Percentiles rank a stretch among this genome's conserved stretches.
Conservation (phyloP, 2,329 filamentous ascomycete genomes). For the Xylaria polymorpha region DNA sequence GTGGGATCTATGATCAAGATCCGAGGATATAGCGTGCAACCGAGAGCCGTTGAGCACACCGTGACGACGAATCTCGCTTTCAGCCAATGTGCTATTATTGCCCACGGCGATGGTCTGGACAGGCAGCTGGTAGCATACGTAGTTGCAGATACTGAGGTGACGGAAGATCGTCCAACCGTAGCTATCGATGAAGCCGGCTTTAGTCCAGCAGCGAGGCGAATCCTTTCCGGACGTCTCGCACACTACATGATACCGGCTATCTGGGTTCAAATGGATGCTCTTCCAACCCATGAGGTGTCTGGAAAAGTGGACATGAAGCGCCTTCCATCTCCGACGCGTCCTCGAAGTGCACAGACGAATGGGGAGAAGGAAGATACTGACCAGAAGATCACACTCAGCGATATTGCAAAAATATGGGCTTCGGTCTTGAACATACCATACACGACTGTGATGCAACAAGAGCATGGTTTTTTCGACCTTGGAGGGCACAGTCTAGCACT, state of each 20-base stretch:
- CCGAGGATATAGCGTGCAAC: conserved; percentile 81
- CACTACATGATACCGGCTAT: conserved; percentile 86
- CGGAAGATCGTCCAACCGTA: conserved; percentile 68
- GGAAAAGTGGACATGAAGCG: conserved; percentile 81
- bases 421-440: conserved; percentile 73
- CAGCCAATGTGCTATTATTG: conserved; percentile 75
- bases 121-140: conserved; percentile 81
- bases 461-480: conserved; percentile 84
- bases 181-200: conserved; percentile 77
- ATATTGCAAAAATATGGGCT: conserved; percentile 79
- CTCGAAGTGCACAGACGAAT: conserved; percentile 57
- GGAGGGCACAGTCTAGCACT: conserved; percentile 82
- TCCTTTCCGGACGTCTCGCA: conserved; percentile 73
- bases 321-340: conserved; percentile 72
- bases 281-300: conserved; percentile 82
- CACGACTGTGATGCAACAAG: conserved; percentile 68
- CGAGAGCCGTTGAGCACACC: conserved; percentile 79
- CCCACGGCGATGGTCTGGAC: conserved; percentile 81
- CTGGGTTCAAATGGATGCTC: conserved; percentile 77
- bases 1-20: conserved; percentile 86
- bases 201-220: conserved; percentile 74
- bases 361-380: conserved; percentile 60
- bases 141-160: conserved; percentile 72
- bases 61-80: conserved; percentile 78
- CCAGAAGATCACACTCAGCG: conserved; percentile 73